Conservation (phyloP, 805 yeast genomes). For the Yamadazyma kitorensis region DNA sequence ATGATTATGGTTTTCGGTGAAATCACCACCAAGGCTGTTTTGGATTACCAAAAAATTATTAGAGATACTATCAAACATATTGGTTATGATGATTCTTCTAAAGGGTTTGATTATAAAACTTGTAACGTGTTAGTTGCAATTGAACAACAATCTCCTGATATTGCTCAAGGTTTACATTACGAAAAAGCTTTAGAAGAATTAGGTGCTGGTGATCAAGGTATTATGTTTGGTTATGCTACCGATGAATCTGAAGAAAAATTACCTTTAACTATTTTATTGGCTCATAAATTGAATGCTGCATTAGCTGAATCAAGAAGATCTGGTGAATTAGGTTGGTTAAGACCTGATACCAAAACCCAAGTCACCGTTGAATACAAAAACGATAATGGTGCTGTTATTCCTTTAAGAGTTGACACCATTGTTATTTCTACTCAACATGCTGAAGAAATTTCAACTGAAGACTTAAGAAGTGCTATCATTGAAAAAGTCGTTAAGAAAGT, state of each 20-base stretch:
- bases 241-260: constrained; percentile 97
- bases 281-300: constrained; percentile 95
- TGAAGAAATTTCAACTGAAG: constrained; percentile 91
- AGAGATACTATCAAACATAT: constrained; percentile 98
- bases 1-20: constrained; percentile 99
- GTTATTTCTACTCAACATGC: constrained; percentile 98
- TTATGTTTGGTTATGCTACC: constrained; percentile 99
- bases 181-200: constrained; percentile 93
- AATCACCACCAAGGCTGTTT: constrained; percentile 92
- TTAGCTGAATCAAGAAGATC: constrained; percentile 97
- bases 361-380: constrained; percentile 95
- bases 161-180: constrained; percentile 98
- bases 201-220: constrained; percentile 99
- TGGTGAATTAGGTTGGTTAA: constrained; percentile 92
- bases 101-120: constrained; percentile 99
- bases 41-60: constrained; percentile 96
- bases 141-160: constrained; percentile 99
- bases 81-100: constrained; percentile 93
- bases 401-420: constrained; percentile 94
- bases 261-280: constrained; percentile 89
- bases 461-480: constrained; percentile 74
- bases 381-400: constrained; percentile 93
- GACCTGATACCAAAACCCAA: constrained; percentile 99
- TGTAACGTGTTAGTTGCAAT: constrained; percentile 98
- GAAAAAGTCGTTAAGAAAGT: constrained; percentile 87